These are phyloP conservation scores for Emiliania huxleyi DNA, from an alignment of 78 protist genomes.

Conservation along the genomic window DNA sequence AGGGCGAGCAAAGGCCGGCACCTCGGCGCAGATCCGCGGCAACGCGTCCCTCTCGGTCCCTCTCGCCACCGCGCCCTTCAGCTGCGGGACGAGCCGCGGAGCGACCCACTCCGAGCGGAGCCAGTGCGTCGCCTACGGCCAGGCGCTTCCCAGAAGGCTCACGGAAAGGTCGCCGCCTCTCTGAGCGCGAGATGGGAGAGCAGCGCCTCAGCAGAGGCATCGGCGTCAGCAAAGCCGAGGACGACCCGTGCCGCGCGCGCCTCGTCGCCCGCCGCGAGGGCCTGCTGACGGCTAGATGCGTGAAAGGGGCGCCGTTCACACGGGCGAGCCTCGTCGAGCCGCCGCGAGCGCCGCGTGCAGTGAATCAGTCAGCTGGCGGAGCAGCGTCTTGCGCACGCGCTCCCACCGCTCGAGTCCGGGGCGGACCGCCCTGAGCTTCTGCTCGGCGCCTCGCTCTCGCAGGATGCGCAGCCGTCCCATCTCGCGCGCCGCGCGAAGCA, in stretches of 20 bases:
- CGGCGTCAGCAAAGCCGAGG: neutral
- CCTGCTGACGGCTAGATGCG: no score
- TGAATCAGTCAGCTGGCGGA: neutral
- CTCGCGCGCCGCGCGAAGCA: neutral
- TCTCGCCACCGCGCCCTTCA: neutral
- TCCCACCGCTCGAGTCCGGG: neutral
- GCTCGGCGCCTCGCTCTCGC: neutral
- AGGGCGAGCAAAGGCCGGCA: neutral
- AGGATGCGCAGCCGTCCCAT: neutral
- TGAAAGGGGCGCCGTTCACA: no score
- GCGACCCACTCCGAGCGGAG: neutral
- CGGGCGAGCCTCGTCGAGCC: no score
- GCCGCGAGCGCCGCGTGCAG: neutral
- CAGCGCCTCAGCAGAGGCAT: no score
- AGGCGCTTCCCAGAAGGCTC: no score
- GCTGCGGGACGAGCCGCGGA: neutral
- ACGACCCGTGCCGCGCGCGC: neutral
- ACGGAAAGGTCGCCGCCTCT: no score
- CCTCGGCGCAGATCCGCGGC: neutral
- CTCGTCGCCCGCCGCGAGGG: neutral
- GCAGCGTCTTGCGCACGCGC: neutral
- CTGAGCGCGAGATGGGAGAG: no score
- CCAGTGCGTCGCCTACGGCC: neutral
- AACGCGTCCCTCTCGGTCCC: neutral
- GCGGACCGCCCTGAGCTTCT: neutral